Evolutionary conservation across 2,329 filamentous ascomycete genomes (phyloP).

Genomic region (Ophiobolus disseminans): DNA sequence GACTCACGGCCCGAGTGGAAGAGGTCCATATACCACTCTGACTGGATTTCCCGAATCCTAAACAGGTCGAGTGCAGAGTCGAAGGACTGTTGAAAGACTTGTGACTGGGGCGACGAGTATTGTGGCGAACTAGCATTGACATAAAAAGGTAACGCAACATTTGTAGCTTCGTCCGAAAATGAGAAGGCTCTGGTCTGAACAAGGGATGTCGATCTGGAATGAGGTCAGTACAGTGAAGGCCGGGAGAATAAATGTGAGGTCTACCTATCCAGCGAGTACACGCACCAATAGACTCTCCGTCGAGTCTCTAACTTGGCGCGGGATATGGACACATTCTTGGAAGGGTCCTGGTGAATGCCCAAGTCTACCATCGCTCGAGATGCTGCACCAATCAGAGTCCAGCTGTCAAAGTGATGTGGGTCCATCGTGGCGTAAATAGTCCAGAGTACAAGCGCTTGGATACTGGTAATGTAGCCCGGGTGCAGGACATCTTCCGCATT

Average conservation of each 20-base stretch:
- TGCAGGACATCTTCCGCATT: slow-evolving; percentile 83
- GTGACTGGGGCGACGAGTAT: slow-evolving; percentile 57
- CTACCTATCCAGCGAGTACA: slow-evolving; percentile 87
- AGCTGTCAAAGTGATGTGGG: slow-evolving; percentile 89
- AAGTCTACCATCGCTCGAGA: slow-evolving; percentile 87
- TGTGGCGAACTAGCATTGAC: slow-evolving; percentile 45
- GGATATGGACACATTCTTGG: slow-evolving; percentile 70
- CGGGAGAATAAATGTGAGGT: background rate
- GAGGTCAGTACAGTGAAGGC: slow-evolving; percentile 19
- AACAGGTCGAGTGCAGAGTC: slow-evolving; percentile 80
- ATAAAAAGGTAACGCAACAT: slow-evolving; percentile 75
- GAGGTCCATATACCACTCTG: slow-evolving; percentile 85
- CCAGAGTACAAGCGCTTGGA: slow-evolving; percentile 85
- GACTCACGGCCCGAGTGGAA: slow-evolving; percentile 77
- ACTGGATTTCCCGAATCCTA: slow-evolving; percentile 83
- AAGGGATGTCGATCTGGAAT: slow-evolving; percentile 78
- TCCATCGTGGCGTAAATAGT: slow-evolving; percentile 91
- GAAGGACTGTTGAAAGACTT: slow-evolving; percentile 63
- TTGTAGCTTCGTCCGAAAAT: slow-evolving; percentile 87
- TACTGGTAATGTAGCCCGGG: slow-evolving; percentile 82
- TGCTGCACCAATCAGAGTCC: slow-evolving; percentile 91
- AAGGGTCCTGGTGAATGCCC: slow-evolving; percentile 91
- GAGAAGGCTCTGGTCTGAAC: slow-evolving; percentile 88
- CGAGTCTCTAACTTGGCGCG: slow-evolving; percentile 76
- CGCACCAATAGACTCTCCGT: slow-evolving; percentile 85